These are phyloP conservation scores for Nemania serpens DNA, from an alignment of 2,329 filamentous ascomycete species.

Conservation along the genomic window DNA sequence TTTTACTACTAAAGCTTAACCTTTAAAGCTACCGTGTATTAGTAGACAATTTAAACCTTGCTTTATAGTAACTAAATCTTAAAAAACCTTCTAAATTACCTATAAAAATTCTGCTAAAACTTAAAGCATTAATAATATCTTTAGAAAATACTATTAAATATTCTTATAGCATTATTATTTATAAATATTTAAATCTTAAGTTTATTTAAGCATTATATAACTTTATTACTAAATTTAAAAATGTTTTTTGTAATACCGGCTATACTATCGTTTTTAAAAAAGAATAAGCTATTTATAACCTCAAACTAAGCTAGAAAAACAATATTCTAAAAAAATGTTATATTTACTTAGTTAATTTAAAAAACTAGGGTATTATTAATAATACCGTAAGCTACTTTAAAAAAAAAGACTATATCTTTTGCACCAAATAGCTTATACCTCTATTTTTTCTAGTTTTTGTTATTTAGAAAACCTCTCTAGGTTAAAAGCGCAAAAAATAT, in stretches of 20 bases:
- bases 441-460: conserved; percentile 2
- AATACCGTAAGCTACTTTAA: not conserved
- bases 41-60: not conserved
- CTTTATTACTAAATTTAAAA: too few species aligned
- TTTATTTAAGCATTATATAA: conserved; percentile 9
- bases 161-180: not conserved
- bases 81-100: not conserved
- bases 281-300: too few species aligned
- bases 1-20: not conserved
- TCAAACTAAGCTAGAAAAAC: too few species aligned
- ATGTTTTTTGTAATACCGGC: too few species aligned
- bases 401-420: not conserved
- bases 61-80: too few species aligned
- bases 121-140: not conserved
- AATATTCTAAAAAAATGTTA: too few species aligned
- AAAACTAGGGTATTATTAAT: not conserved
- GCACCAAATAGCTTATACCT: not conserved
- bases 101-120: not conserved
- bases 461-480: not conserved
- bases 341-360: too few species aligned
- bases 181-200: not conserved
- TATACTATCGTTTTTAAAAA: too few species aligned
- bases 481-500: not conserved
- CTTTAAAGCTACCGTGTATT: not conserved
- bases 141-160: conserved; percentile 1